Evolutionary conservation across 441 rosid genomes (phyloP), one percentile per base, ranked within the genome.

Genomic region (Jatropha podagrica): DNA sequence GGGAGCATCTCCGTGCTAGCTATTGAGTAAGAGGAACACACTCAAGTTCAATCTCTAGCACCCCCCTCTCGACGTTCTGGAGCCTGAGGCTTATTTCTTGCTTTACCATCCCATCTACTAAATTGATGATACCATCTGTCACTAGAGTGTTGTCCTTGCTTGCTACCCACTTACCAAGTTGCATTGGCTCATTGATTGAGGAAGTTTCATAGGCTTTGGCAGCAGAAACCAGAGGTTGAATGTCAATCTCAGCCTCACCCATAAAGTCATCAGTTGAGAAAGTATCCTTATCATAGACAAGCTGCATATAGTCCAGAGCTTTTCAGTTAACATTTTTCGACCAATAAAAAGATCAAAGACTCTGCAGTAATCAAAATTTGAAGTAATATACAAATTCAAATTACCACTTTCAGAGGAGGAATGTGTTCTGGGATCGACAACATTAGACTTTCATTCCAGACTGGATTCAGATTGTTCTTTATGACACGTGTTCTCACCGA

Each of bases 231-330:
- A 96, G 86, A 2, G 97, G 97, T 77, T 94, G 97, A 75, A 92
- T 96, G 85, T 96, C 97, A 23, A 96, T 92, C 86, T 94, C 98
- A 2, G 96, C 96, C 63, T 92, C 97, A 54, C 98, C 99, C 98
- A 94, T 96, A 76, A 96, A 96, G 86, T 96, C 99, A 76, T 96
- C 98, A 0, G 90, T 83, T 37, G 90, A 79, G 84, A 96, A 96
- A 14, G 88, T 91, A 76, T 96, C 99, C 80, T 92, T 96, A 74
- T 96, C 98, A 38, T 89, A 93, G 76, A 92, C 98, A 72, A 92
- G 82, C 99, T 95, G 94, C 78, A 83, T 37, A 67, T 4, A 14
- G 76, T 10, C 38, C 76, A 14, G 27, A 75, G 38, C 65, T 2
- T 46, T 32, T 54, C 18, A 46, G 27, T 18, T 23, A 10, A 15